Percentiles rank a stretch among this genome's conserved stretches.
phyloP scores from a whole-genome alignment of 768 basidiomycete genomes.

The Boletellus ananas region DNA sequence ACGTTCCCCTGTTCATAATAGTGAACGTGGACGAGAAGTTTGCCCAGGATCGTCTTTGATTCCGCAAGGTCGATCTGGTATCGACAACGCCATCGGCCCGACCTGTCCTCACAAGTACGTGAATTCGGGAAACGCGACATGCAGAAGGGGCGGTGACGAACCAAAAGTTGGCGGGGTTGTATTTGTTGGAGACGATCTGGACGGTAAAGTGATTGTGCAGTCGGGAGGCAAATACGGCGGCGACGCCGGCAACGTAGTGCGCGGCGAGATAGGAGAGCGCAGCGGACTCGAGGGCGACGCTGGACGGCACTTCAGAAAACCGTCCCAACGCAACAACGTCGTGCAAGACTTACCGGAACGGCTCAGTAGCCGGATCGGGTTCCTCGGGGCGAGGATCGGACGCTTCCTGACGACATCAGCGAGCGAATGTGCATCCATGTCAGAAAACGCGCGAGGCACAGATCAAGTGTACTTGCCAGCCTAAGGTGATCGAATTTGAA shows the following conservation, averaged over 20 bases:
- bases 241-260: conserved; percentile 81
- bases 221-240: conserved; percentile 62
- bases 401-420: conserved; percentile 53
- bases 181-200: conserved; percentile 93
- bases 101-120: conserved; percentile 46
- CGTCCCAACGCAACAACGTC: neutral
- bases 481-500: conserved; percentile 85
- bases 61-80: conserved; percentile 67
- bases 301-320: conserved; percentile 26
- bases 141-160: conserved; percentile 26
- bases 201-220: conserved; percentile 53
- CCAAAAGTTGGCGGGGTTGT: conserved; percentile 94
- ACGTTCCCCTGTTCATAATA: conserved; percentile 99
- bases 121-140: neutral
- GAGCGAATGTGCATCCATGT: neutral
- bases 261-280: conserved; percentile 65
- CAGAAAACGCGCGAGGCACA: neutral
- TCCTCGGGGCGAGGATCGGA: conserved; percentile 66
- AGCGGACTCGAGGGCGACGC: conserved; percentile 67
- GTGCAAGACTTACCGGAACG: conserved; percentile 58
- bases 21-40: conserved; percentile 81
- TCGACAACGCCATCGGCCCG: conserved; percentile 91
- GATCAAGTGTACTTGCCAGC: conserved; percentile 49
- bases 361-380: conserved; percentile 61
- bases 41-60: conserved; percentile 61